Conservation (phyloP, 495 filamentous ascomycete species). For the Podospora pseudocomata region DNA sequence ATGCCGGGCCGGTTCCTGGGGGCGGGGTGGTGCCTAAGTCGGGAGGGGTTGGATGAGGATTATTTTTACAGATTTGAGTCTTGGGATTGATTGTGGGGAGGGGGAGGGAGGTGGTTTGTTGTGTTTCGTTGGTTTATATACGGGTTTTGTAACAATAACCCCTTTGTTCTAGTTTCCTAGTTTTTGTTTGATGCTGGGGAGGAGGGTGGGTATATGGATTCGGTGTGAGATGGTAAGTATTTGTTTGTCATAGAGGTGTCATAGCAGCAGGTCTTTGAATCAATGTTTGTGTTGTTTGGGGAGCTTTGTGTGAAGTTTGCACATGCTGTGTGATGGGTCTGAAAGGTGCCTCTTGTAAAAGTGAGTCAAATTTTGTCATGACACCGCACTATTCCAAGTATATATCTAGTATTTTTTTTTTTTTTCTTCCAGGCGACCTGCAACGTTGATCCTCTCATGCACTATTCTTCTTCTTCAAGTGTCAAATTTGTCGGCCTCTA, state of each 20-base stretch:
- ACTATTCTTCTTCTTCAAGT: no score
- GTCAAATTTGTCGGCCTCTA: no score
- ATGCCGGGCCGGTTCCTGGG: constrained; percentile 50
- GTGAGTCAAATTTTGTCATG: no score
- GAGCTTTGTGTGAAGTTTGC: no score
- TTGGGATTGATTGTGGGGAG: neutral
- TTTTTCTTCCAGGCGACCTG: no score
- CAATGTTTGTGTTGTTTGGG: neutral
- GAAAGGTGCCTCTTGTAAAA: no score
- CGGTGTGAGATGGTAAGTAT: neutral
- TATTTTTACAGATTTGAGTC: constrained; percentile 62
- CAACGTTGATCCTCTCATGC: no score
- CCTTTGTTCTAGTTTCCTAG: neutral
- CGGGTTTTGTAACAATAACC: neutral
- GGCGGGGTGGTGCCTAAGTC: constrained; percentile 53
- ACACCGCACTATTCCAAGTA: no score
- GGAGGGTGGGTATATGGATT: neutral
- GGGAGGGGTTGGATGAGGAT: constrained; percentile 63
- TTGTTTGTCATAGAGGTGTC: neutral
- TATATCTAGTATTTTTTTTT: no score
- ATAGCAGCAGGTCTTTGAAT: neutral
- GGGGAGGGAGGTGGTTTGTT: neutral
- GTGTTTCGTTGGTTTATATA: constrained; percentile 1
- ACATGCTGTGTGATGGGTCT: no score
- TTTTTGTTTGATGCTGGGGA: neutral